Percentiles rank a stretch among this genome's conserved stretches.
Evolutionary conservation across 176 grass and related monocot species (phyloP).

Genomic region (Elaeis guineensis): DNA sequence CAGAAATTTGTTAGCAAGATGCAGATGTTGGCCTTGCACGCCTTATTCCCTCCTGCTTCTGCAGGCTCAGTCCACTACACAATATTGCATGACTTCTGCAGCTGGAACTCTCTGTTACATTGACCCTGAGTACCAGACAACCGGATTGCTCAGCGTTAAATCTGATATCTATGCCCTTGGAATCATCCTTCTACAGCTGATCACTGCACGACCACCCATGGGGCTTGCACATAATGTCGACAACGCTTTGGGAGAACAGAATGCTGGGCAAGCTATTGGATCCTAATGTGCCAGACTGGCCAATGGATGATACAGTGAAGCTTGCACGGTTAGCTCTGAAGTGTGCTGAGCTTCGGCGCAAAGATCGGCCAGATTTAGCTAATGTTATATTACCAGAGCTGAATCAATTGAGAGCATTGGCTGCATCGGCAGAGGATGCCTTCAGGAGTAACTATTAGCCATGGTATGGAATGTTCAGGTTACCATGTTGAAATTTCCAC

Average conservation of each 20-base stretch:
- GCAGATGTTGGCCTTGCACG: constrained; percentile 9
- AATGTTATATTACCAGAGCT: too few relatives aligned
- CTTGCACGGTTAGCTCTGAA: too few relatives aligned
- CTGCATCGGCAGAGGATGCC: too few relatives aligned
- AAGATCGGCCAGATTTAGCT: too few relatives aligned
- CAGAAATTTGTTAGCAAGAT: constrained; percentile 16
- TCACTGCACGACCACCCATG: not conserved
- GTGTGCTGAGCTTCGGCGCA: too few relatives aligned
- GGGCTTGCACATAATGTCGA: constrained; percentile 4
- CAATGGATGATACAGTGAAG: too few relatives aligned
- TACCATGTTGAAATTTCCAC: too few relatives aligned
- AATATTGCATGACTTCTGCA: constrained; percentile 9
- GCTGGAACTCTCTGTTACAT: constrained; percentile 16
- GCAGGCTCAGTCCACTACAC: not conserved
- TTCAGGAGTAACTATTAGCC: too few relatives aligned
- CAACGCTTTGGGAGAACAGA: not conserved
- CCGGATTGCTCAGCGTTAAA: constrained; percentile 10
- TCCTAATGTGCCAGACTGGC: not conserved
- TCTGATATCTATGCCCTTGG: constrained; percentile 14
- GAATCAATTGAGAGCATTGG: too few relatives aligned
- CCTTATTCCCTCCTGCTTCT: constrained; percentile 1
- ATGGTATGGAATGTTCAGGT: too few relatives aligned
- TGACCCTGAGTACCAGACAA: constrained; percentile 14
- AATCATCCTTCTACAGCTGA: constrained; percentile 9
- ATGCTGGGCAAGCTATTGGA: constrained; percentile 4